phyloP scores from a whole-genome alignment of 768 basidiomycete genomes.

The Hypholoma fasciculare region DNA sequence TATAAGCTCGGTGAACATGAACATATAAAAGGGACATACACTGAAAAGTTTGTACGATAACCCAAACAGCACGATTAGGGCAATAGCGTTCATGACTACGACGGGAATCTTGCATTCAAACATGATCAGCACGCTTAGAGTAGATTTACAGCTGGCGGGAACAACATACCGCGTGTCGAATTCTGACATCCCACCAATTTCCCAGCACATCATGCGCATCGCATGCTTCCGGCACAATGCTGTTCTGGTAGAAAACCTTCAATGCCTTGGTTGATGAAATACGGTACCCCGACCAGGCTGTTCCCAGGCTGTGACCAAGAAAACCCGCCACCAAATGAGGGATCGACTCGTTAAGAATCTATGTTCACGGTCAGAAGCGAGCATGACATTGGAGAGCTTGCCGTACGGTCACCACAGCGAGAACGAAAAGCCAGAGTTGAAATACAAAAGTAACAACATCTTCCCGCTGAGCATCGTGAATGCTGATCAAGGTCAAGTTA shows the following conservation, averaged over 20 bases:
- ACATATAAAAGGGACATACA: slow-evolving; percentile 22
- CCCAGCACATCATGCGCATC: slow-evolving; percentile 38
- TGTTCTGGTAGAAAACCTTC: slow-evolving; percentile 28
- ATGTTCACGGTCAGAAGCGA: not conserved
- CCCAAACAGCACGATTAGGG: slow-evolving; percentile 35
- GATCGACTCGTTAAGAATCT: slow-evolving; percentile 53
- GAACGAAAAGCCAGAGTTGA: slow-evolving; percentile 47
- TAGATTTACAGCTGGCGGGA: not conserved
- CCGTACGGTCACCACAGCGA: slow-evolving; percentile 47
- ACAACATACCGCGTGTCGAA: slow-evolving; percentile 35
- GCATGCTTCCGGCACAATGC: slow-evolving; percentile 40
- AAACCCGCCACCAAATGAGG: slow-evolving; percentile 51
- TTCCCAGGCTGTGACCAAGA: slow-evolving; percentile 44
- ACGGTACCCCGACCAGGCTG: slow-evolving; percentile 48
- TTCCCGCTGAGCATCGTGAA: slow-evolving; percentile 44
- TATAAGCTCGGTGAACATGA: not conserved
- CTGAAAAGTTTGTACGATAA: slow-evolving; percentile 44
- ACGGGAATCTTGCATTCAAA: slow-evolving; percentile 34
- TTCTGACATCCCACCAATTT: slow-evolving; percentile 40
- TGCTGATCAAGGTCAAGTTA: slow-evolving; percentile 18
- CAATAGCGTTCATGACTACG: slow-evolving; percentile 35
- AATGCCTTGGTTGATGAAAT: slow-evolving; percentile 32
- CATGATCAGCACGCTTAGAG: not conserved
- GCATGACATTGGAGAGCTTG: not conserved
- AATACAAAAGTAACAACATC: slow-evolving; percentile 46